Evolutionary conservation across 2,329 filamentous ascomycete species (phyloP), one percentile per base, ranked within the genome.

Genomic region (Aureobasidium mangrovei): DNA sequence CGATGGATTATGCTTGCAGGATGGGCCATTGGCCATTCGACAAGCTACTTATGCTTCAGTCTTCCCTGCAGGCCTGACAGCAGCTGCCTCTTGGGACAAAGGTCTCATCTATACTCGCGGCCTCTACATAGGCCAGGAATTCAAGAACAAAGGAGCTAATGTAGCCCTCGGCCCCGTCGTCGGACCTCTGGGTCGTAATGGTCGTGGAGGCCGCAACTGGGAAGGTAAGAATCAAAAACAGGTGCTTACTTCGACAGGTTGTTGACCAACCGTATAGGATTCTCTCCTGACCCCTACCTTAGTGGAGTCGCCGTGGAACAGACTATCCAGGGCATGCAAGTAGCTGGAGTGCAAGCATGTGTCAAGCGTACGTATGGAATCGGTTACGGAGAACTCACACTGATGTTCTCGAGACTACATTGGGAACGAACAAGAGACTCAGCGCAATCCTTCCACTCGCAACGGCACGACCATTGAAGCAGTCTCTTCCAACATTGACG

Each of bases 81-180:
- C 61, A n/a, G 66, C 64, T n/a, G 68, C 70, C 44, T 58, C 62
- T 3, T 72, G 69, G 69, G 69, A 72, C 54, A 64, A 62, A 28
- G 57, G 58, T 2, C 62, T 72, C 2, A 67, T 67, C 2, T 62
- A 64, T 8, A 53, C 64, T 4, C 60, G 69, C 18, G 69, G 65
- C 4, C 38, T 60, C 2, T 61, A 63, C 12, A 63, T 71, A 60
- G 70, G 64, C 7, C 58, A 56, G 28, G 60, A 61, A 27, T 62
- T 61, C 54, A 60, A 49, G 35, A 57, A 53, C 32, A 62, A 62
- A 49, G 60, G 60, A 28, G 77, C 81, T 32, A 81, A 88, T 63
- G 74, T 87, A 55, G 81, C 59, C 6, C 57, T 61, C 24, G 84
- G 84, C 73, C 58, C 67, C 74, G 36, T 70, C 68, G 31, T 75